Percentiles rank a stretch among this genome's conserved stretches.
Evolutionary conservation across 2,329 filamentous ascomycete genomes (phyloP).

Genomic region (Trichoderma sp.): DNA sequence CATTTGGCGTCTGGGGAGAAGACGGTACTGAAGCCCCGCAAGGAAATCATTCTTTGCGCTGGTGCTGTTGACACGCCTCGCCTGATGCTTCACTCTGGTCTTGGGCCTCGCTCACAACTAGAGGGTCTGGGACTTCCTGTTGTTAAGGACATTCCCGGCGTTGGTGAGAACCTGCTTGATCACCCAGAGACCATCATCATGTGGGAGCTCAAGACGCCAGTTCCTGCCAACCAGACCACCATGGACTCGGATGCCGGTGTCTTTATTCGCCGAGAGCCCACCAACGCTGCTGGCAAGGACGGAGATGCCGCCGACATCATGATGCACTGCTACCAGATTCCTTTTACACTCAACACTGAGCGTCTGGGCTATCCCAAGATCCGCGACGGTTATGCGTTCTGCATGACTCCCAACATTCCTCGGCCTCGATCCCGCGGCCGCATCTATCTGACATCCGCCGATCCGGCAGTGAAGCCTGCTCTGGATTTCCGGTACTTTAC

Average conservation of each 20-base stretch:
- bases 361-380: conserved; percentile 67
- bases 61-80: conserved; percentile 82
- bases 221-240: conserved; percentile 76
- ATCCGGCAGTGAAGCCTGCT: conserved; percentile 76
- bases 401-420: conserved; percentile 91
- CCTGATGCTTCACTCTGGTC: conserved; percentile 58
- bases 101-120: conserved; percentile 58
- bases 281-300: conserved; percentile 67
- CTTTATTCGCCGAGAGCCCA: conserved; percentile 76
- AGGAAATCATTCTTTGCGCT: conserved; percentile 77
- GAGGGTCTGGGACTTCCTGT: conserved; percentile 54
- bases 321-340: conserved; percentile 98
- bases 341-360: conserved; percentile 82
- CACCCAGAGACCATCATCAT: conserved; percentile 63
- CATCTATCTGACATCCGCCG: conserved; percentile 73
- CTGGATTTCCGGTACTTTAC: conserved; percentile 91
- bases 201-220: conserved; percentile 78
- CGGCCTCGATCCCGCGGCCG: conserved; percentile 76
- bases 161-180: conserved; percentile 63
- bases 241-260: conserved; percentile 91
- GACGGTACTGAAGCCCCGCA: conserved; percentile 62
- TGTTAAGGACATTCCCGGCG: conserved; percentile 59
- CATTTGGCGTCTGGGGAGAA: conserved; percentile 56
- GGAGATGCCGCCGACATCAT: conserved; percentile 81
- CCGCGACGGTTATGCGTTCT: conserved; percentile 78